Evolutionary conservation across 2,329 filamentous ascomycete species (phyloP), one percentile per base, ranked within the genome.

Genomic region (Epichloe hybrida): DNA sequence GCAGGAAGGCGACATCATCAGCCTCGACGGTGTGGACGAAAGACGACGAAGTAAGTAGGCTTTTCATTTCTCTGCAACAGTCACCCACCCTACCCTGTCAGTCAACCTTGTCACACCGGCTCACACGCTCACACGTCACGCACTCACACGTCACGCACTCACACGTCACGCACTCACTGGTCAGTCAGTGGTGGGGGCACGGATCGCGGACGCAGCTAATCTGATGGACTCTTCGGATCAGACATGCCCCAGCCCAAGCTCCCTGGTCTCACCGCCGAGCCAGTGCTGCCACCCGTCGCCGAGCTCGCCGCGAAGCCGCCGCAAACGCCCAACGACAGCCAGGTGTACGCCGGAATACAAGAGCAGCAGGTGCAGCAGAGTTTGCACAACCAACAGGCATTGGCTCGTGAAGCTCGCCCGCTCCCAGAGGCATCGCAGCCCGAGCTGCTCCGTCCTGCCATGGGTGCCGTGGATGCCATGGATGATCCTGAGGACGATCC

Each of bases 11-110:
- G 91, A 96, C 64, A 79, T 87, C 55, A 74, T 94, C 56, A 90
- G 84, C 51, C 77, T 97, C 45, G 93, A 98, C 67, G 77, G 84
- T 47, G 89, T 98, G 23, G 93, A 97, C 65, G 90, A 97, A 68
- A 78, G 88, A 64, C 81, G 89, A 67, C 77, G 76, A 69, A 85
- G 89, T 94, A 70, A 79, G 87, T 80, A 9, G 9, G 7, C 17
- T 7, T 7, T 6, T 8, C 3, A 5, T 37, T 51, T 39, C 9
- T 8, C 38, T 27, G 23, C 23, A 17, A 27, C 23, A 7, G 37
- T 50, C 38, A 45, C 59, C 17, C 17, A 23, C 23, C 23, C 23
- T 6, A 5, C 6, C 17, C 17, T 17, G 17, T 17, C 17, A 17
- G 17, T 17, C 17, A 17, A 17, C 17, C 17, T 17, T 17, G 17